A percentile compares a stretch with the other conserved stretches of the same genome.
Conservation (phyloP, 1,284 basidiomycete species). For the Puccinia brachypodii region DNA sequence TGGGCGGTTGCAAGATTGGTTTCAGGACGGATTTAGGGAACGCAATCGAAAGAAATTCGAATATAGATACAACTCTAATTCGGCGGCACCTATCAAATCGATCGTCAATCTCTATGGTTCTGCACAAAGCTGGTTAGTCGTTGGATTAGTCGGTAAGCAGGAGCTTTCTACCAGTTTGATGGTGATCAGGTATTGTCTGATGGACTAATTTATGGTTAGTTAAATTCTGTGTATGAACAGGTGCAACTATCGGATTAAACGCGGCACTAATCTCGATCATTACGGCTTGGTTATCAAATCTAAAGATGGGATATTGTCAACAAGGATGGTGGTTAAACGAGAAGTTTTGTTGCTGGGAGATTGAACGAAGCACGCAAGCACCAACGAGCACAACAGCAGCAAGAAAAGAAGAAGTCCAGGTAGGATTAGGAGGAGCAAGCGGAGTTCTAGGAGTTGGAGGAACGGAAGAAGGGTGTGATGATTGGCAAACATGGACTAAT, state of each 20-base stretch:
- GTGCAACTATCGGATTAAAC: constrained; percentile 85
- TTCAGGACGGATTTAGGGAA: constrained; percentile 34
- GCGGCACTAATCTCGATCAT: constrained; percentile 92
- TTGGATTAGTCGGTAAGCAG: constrained; percentile 19
- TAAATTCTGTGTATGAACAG: constrained; percentile 60
- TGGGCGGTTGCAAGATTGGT: constrained; percentile 12
- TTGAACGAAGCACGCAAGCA: constrained; percentile 61
- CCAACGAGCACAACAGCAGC: too few relatives aligned
- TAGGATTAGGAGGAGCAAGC: constrained; percentile 36
- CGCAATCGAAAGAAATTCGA: constrained; percentile 22
- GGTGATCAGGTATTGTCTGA: neutral
- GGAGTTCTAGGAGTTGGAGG: constrained; percentile 64
- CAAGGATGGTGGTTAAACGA: constrained; percentile 98
- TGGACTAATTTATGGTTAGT: neutral
- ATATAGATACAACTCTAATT: neutral
- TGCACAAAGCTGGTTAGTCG: constrained; percentile 19
- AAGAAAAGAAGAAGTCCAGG: neutral
- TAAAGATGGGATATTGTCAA: constrained; percentile 94
- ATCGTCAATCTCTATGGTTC: constrained; percentile 15
- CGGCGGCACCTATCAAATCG: neutral
- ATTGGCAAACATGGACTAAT: constrained; percentile 89
- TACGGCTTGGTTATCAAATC: constrained; percentile 96
- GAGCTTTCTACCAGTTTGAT: neutral
- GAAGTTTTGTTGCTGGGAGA: constrained; percentile 97
- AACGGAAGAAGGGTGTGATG: constrained; percentile 71